Evolutionary conservation across 1,284 basidiomycete genomes (phyloP).

Genomic region (Apiotrichum porosum): DNA sequence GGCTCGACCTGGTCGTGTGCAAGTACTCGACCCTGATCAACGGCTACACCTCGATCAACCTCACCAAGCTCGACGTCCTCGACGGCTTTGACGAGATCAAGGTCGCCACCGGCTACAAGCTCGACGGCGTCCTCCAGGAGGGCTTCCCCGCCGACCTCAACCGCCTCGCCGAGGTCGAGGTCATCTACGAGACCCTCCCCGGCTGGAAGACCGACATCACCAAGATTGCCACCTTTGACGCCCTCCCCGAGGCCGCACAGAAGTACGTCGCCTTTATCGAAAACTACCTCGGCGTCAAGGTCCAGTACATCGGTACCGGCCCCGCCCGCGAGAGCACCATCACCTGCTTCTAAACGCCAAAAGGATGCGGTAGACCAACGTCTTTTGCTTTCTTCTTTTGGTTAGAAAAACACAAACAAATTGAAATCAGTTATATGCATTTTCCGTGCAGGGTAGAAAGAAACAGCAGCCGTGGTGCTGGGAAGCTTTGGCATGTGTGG

Average conservation of each 20-base stretch:
- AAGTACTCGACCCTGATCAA: conserved; percentile 91
- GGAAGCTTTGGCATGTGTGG: too few relatives aligned
- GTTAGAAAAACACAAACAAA: too few relatives aligned
- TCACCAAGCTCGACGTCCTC: conserved; percentile 93
- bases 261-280: conserved; percentile 88
- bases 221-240: conserved; percentile 60
- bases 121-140: conserved; percentile 69
- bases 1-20: conserved; percentile 95
- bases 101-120: conserved; percentile 73
- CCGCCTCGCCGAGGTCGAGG: conserved; percentile 71
- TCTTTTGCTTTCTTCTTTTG: too few relatives aligned
- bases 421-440: too few relatives aligned
- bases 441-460: too few relatives aligned
- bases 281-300: conserved; percentile 66
- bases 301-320: conserved; percentile 56
- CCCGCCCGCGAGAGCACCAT: conserved; percentile 46
- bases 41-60: conserved; percentile 87
- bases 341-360: conserved; percentile 21
- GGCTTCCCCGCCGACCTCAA: conserved; percentile 94
- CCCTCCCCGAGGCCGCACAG: conserved; percentile 78
- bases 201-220: conserved; percentile 88
- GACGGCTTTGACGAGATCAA: conserved; percentile 85
- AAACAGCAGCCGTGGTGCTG: too few relatives aligned
- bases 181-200: conserved; percentile 82
- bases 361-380: too few relatives aligned